Conservation (phyloP, 177 flowering plant species). For the Vitis hybrid region DNA sequence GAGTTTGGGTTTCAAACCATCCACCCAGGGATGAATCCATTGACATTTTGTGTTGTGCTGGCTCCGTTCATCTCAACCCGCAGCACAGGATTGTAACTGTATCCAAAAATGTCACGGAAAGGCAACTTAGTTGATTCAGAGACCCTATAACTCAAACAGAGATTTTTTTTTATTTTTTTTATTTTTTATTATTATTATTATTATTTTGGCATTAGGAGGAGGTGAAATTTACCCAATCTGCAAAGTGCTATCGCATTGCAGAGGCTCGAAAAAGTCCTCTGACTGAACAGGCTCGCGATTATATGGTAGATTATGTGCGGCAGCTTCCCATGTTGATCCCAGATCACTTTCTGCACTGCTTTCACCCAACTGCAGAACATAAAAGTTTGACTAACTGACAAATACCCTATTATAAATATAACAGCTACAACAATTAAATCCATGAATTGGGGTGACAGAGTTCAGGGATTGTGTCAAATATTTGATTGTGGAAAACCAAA, state of each 20-base stretch:
- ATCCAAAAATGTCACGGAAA: neutral
- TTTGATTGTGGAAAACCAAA: neutral
- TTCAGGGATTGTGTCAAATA: too few relatives aligned
- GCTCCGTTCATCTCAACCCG: conserved; percentile 20
- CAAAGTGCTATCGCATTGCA: conserved; percentile 38
- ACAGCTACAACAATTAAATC: too few relatives aligned
- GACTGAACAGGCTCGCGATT: conserved; percentile 27
- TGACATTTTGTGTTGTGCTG: conserved; percentile 15
- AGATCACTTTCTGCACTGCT: conserved; percentile 21
- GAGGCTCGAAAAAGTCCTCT: conserved; percentile 46
- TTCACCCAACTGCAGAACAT: conserved; percentile 34
- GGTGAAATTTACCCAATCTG: conserved; percentile 39
- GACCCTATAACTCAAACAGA: too few relatives aligned
- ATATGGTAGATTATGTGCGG: conserved; percentile 24
- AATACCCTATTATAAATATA: too few relatives aligned
- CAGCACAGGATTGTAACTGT: conserved; percentile 20
- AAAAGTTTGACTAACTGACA: neutral
- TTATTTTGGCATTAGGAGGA: too few relatives aligned
- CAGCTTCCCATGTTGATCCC: conserved; percentile 32
- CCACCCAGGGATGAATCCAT: conserved; percentile 37
- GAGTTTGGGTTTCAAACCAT: conserved; percentile 23
- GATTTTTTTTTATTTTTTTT: too few relatives aligned
- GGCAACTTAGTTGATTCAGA: too few relatives aligned
- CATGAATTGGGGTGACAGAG: too few relatives aligned
- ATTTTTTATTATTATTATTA: too few relatives aligned